Conservation (phyloP, 495 filamentous ascomycete species). For the Delitschia confertaspora region DNA sequence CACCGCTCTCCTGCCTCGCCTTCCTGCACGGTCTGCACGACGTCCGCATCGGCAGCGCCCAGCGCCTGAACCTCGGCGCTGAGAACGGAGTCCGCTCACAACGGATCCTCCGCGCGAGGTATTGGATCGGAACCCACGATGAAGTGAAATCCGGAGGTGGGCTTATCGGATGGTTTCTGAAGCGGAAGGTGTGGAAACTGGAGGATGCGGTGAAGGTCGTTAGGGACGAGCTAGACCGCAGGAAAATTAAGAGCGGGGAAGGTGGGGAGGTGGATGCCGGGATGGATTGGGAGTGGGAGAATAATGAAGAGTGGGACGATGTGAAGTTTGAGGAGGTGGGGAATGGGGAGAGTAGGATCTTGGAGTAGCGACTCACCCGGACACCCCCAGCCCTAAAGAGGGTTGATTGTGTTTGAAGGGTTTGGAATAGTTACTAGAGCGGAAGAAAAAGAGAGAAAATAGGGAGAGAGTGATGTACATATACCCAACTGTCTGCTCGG, state of each 20-base stretch:
- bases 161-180: constrained; percentile 42
- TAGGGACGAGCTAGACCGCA: constrained; percentile 23
- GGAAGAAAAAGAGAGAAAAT: no score
- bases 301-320: constrained; percentile 21
- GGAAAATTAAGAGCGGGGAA: constrained; percentile 8
- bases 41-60: constrained; percentile 37
- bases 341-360: constrained; percentile 40
- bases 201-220: constrained; percentile 41
- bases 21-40: constrained; percentile 51
- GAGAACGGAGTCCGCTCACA: constrained; percentile 45
- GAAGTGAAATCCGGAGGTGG: constrained; percentile 47
- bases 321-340: constrained; percentile 36
- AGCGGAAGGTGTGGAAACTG: constrained; percentile 37
- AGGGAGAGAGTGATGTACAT: no score
- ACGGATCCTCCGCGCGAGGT: constrained; percentile 40
- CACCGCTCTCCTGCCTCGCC: constrained; percentile 40
- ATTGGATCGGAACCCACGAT: constrained; percentile 53
- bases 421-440: no score
- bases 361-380: constrained; percentile 30
- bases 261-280: constrained; percentile 9
- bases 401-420: no score
- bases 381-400: no score
- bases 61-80: constrained; percentile 48
- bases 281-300: background rate
- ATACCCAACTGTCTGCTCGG: no score